These are phyloP conservation scores for Wickerhamiella kurtzmanii DNA, from an alignment of 805 yeast genomes.

Conservation along the genomic window DNA sequence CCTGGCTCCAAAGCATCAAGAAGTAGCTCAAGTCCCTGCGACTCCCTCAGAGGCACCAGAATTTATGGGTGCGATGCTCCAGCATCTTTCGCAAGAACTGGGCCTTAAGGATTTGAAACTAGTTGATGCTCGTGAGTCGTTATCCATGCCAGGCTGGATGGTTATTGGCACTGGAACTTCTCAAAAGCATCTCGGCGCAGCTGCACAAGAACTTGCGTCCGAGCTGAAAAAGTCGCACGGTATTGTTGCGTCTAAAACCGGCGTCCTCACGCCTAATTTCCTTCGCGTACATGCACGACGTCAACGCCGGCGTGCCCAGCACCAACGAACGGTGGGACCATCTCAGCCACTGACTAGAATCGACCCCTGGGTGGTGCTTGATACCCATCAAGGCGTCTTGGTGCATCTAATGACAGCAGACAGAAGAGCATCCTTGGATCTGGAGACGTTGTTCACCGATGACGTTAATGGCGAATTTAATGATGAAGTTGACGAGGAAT, in stretches of 20 bases:
- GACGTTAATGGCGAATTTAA: neutral
- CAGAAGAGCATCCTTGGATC: slow-evolving; percentile 51
- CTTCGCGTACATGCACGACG: slow-evolving; percentile 40
- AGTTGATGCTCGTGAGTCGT: slow-evolving; percentile 33
- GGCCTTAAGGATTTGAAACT: slow-evolving; percentile 52
- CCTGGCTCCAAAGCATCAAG: slow-evolving; percentile 11
- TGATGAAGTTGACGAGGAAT: neutral
- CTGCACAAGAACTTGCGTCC: slow-evolving; percentile 45
- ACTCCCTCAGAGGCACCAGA: slow-evolving; percentile 50
- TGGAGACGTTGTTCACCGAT: slow-evolving; percentile 51
- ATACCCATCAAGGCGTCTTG: slow-evolving; percentile 47
- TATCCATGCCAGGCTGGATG: slow-evolving; percentile 30
- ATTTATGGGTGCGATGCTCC: slow-evolving; percentile 33
- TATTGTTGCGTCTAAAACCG: slow-evolving; percentile 48
- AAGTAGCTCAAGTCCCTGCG: slow-evolving; percentile 33
- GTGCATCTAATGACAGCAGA: slow-evolving; percentile 63
- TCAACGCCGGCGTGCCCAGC: slow-evolving; percentile 37
- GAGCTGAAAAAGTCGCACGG: slow-evolving; percentile 42
- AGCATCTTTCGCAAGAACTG: slow-evolving; percentile 40
- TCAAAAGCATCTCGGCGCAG: slow-evolving; percentile 58
- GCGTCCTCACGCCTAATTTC: slow-evolving; percentile 47
- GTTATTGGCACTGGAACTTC: slow-evolving; percentile 67
- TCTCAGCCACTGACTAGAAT: slow-evolving; percentile 25
- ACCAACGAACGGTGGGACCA: slow-evolving; percentile 27
- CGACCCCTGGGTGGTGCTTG: slow-evolving; percentile 77